Evolutionary conservation across 2,329 filamentous ascomycete species (phyloP).

Genomic region (Fusarium secorum): DNA sequence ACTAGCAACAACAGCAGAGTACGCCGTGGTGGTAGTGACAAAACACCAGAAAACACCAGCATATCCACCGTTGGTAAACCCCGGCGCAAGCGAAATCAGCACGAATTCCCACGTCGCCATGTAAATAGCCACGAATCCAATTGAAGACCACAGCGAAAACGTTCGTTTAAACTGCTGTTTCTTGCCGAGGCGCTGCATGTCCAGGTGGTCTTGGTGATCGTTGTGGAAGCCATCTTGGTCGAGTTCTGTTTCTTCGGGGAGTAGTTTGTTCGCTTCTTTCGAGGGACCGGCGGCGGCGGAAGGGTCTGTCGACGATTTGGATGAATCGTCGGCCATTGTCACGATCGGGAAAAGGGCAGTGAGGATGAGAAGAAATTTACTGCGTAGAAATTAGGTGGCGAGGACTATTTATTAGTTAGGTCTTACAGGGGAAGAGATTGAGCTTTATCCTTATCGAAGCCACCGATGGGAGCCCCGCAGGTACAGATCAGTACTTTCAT

Average conservation of each 20-base stretch:
- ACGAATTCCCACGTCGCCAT: constrained; percentile 30
- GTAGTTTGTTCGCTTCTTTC: constrained; percentile 1
- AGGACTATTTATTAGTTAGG: neutral
- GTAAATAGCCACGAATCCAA: constrained; percentile 26
- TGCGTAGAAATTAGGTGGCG: neutral
- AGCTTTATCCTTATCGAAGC: neutral
- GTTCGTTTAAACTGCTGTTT: constrained; percentile 25
- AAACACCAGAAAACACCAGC: constrained; percentile 28
- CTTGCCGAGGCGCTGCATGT: constrained; percentile 27
- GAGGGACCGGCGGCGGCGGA: neutral
- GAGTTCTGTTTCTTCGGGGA: neutral
- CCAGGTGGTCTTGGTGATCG: constrained; percentile 16
- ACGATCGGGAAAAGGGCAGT: neutral
- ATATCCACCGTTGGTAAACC: constrained; percentile 20
- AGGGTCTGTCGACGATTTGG: constrained; percentile 3
- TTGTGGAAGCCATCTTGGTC: constrained; percentile 26
- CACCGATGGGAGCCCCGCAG: neutral
- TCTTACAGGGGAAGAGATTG: neutral
- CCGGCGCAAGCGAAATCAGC: constrained; percentile 19
- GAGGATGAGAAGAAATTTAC: neutral
- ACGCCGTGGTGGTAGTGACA: neutral
- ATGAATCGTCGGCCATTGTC: neutral
- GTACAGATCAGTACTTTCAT: neutral
- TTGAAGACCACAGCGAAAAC: constrained; percentile 24
- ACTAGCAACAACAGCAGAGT: constrained; percentile 20